phyloP scores from a whole-genome alignment of 2,329 filamentous ascomycete species.

The Fusarium sp. region DNA sequence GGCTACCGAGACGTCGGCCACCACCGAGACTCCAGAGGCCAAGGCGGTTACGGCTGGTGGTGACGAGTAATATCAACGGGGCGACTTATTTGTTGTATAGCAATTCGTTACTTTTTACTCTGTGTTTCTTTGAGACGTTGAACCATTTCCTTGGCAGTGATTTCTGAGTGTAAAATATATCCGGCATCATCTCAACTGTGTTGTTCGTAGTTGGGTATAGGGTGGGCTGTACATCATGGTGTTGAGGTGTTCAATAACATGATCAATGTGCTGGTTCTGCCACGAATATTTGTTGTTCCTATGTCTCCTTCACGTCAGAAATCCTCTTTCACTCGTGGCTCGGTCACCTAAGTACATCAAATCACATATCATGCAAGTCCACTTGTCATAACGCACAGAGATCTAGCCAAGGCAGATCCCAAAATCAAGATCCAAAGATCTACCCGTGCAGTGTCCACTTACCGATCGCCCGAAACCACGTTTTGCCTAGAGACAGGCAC shows the following conservation, averaged over 20 bases:
- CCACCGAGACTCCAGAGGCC: conserved; percentile 48
- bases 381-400: conserved; percentile 20
- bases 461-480: conserved; percentile 42
- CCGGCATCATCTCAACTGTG: neutral
- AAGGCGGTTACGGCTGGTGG: conserved; percentile 51
- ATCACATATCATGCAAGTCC: conserved; percentile 24
- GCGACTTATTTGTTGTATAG: conserved; percentile 26
- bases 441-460: conserved; percentile 41
- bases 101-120: conserved; percentile 20
- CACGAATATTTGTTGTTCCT: neutral
- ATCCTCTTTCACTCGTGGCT: conserved; percentile 6
- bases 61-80: conserved; percentile 43
- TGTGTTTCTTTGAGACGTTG: neutral
- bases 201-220: neutral
- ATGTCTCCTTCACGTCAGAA: neutral
- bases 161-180: neutral
- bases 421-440: conserved; percentile 32
- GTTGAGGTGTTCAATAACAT: conserved; percentile 1
- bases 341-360: conserved; percentile 5
- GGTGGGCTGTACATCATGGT: neutral
- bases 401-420: conserved; percentile 39
- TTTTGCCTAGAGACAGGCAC: conserved; percentile 8
- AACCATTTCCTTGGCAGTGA: neutral
- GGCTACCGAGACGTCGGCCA: conserved; percentile 41
- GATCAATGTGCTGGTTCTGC: neutral